Evolutionary conservation across 768 basidiomycete genomes (phyloP).

Genomic region (Kwoniella pini): DNA sequence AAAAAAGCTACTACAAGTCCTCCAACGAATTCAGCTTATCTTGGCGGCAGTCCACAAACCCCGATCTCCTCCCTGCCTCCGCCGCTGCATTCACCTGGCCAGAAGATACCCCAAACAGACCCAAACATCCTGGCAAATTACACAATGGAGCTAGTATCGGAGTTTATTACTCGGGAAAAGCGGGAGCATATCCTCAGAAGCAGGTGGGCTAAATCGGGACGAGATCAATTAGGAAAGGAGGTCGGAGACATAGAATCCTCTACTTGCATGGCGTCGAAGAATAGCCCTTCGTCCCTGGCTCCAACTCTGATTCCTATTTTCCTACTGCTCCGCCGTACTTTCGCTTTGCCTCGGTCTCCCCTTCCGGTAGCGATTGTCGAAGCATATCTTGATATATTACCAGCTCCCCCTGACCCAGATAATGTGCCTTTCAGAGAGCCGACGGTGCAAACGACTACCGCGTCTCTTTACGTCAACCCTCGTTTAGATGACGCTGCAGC

Average conservation of each 20-base stretch:
- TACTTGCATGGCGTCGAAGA: constrained; percentile 27
- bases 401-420: constrained; percentile 45
- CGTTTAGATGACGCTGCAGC: constrained; percentile 38
- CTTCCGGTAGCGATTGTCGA: constrained; percentile 34
- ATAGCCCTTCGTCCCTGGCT: constrained; percentile 23
- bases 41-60: constrained; percentile 20
- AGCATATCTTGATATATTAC: constrained; percentile 40
- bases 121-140: constrained; percentile 37
- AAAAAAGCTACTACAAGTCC: constrained; percentile 18
- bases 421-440: constrained; percentile 45
- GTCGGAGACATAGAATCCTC: constrained; percentile 50
- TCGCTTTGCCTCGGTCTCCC: constrained; percentile 35
- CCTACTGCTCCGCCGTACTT: constrained; percentile 36
- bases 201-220: constrained; percentile 51
- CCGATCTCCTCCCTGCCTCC: constrained; percentile 24
- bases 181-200: constrained; percentile 48
- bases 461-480: constrained; percentile 50
- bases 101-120: constrained; percentile 4
- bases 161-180: constrained; percentile 50
- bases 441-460: constrained; percentile 45
- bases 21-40: not conserved
- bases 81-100: not conserved
- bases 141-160: constrained; percentile 47
- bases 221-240: constrained; percentile 49
- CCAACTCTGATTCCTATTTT: constrained; percentile 35